Base-by-base conservation (phyloP, 2,329 filamentous ascomycete species). In the Pseudocercospora fijiensis region DNA sequence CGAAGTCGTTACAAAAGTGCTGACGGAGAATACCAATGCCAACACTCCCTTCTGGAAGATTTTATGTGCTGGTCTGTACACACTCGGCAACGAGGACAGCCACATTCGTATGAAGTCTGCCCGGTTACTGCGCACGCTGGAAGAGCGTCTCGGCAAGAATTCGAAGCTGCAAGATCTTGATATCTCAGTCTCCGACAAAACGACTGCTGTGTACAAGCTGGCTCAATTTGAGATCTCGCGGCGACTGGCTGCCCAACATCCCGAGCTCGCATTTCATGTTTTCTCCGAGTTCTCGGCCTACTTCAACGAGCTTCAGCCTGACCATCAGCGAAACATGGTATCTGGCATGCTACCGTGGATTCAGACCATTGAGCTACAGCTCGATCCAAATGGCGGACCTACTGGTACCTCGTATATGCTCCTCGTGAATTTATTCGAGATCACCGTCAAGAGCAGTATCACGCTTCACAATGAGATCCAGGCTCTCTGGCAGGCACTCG, bases 131-230 rank as follows among this genome's bases (percentile, higher is more conserved):
- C 86, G 92, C 45, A 88, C 87, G 0, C 81, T 98, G 1, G 95
- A 98, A 76, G 72, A 73, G 64, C 86, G 91, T 24, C 90, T 95
- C 68, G 86, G 89, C 67, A 90, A 90, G 69, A 95, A 87, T 68
- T 96, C 94, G 1, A 96, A 96, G 74, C 87, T 99, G 6, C 92
- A 96, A 74, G 95, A 99, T 75, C 96, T 97, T 64, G 95, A 99
- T 73, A 98, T 99, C 72, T 97, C 93, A 75, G 95, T 99, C 63
- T 96, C 94, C 0, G 96, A 99, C 78, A 98, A 97, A 78, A 99
- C 96, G 0, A 96, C 96, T 69, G 93, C 94, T 0, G 94, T 99
- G 2, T 99, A 98, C 79, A 99, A 99, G 78, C 83, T 96, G 51
- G 95, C 96, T 0, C 95, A 99, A 74, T 98, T 97, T 69, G 94